Conservation (phyloP, 225 moss, liverwort and hornwort species). For the Marchantia polymorpha region DNA sequence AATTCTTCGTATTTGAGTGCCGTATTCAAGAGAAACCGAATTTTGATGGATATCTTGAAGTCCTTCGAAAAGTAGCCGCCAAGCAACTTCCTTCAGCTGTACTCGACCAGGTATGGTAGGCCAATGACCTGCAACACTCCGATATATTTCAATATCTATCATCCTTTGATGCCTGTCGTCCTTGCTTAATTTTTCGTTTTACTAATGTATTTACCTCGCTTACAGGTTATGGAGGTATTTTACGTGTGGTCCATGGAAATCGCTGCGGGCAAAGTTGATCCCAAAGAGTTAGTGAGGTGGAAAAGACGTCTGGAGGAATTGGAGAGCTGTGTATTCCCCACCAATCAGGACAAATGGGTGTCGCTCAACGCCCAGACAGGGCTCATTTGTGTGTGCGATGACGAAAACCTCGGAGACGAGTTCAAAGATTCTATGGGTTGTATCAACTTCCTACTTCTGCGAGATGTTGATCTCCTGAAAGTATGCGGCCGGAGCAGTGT, state of each 20-base stretch:
- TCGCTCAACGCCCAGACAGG: conserved; percentile 53
- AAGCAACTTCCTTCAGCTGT: conserved; percentile 50
- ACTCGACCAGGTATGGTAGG: conserved; percentile 53
- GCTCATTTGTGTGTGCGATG: conserved; percentile 76
- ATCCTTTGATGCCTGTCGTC: neutral
- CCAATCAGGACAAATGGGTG: conserved; percentile 71
- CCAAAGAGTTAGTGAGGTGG: conserved; percentile 63
- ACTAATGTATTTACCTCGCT: neutral
- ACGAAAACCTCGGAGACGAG: conserved; percentile 61
- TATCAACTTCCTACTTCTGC: conserved; percentile 61
- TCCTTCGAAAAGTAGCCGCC: conserved; percentile 57
- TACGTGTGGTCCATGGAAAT: conserved; percentile 63
- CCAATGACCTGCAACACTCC: neutral
- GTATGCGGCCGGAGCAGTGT: conserved; percentile 25
- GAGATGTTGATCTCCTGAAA: conserved; percentile 38
- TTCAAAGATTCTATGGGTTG: conserved; percentile 50
- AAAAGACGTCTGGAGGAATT: conserved; percentile 58
- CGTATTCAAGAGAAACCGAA: conserved; percentile 63
- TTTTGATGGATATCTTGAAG: conserved; percentile 63
- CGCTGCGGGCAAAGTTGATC: conserved; percentile 50
- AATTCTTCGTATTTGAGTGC: conserved; percentile 65
- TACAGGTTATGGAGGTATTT: conserved; percentile 76
- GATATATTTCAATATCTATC: neutral
- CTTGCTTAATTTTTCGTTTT: neutral
- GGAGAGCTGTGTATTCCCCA: conserved; percentile 70